phyloP scores from a whole-genome alignment of 495 filamentous ascomycete genomes.

The Lophiostoma macrostomum region DNA sequence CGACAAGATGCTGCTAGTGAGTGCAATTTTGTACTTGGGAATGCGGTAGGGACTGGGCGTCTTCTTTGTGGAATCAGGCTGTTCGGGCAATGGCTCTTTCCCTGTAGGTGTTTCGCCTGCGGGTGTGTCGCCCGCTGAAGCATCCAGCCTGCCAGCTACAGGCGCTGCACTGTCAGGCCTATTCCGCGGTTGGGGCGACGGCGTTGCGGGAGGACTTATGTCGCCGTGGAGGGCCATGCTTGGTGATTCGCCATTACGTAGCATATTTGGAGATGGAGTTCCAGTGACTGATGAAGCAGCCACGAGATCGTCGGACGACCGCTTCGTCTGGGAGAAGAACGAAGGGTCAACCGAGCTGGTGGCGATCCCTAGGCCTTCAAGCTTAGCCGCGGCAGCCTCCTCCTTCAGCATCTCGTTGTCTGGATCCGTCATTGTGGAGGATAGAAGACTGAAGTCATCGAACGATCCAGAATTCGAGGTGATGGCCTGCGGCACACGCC shows the following conservation, averaged over 20 bases:
- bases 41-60: slow-evolving; percentile 17
- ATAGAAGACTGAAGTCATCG: slow-evolving; percentile 24
- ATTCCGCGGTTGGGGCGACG: slow-evolving; percentile 2
- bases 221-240: background rate
- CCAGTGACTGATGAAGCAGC: background rate
- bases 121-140: background rate
- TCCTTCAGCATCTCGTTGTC: background rate
- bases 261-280: slow-evolving; percentile 13
- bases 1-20: slow-evolving; percentile 16
- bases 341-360: slow-evolving; percentile 10
- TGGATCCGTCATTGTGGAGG: slow-evolving; percentile 1
- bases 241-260: background rate
- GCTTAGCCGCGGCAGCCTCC: slow-evolving; percentile 5
- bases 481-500: background rate
- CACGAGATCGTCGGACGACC: slow-evolving; percentile 28
- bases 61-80: background rate
- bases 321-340: slow-evolving; percentile 23
- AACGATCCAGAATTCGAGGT: slow-evolving; percentile 3
- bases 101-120: background rate
- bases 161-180: too few relatives aligned
- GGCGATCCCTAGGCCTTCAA: slow-evolving; percentile 18
- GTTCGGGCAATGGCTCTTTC: background rate
- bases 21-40: slow-evolving; percentile 29
- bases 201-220: slow-evolving; percentile 12
- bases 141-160: background rate